phyloP scores from a whole-genome alignment of 306 rosid species.

The Trifolium pratense region DNA sequence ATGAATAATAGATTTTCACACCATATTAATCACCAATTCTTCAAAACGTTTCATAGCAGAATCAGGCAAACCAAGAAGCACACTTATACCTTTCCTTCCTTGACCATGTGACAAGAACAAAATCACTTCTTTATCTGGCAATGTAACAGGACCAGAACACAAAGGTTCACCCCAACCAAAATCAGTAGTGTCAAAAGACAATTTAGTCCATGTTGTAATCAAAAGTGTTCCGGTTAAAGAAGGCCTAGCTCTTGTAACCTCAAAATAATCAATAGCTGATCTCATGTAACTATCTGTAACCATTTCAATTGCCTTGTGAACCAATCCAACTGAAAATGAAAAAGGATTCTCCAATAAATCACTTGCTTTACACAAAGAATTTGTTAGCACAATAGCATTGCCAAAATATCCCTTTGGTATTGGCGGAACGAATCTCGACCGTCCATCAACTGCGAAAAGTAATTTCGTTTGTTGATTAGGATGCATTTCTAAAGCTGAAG shows the following conservation, averaged over 20 bases:
- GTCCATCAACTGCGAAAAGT: slow-evolving; percentile 80
- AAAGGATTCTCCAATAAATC: slow-evolving; percentile 61
- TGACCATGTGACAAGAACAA: slow-evolving; percentile 66
- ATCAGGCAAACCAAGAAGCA: slow-evolving; percentile 78
- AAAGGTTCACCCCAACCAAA: slow-evolving; percentile 89
- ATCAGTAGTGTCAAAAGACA: slow-evolving; percentile 67
- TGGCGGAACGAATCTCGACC: slow-evolving; percentile 68
- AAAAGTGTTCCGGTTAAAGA: slow-evolving; percentile 68
- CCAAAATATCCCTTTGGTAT: slow-evolving; percentile 76
- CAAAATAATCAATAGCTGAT: slow-evolving; percentile 83
- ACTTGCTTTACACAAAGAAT: slow-evolving; percentile 57
- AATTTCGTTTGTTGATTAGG: slow-evolving; percentile 76
- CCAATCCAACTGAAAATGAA: slow-evolving; percentile 57
- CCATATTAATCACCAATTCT: slow-evolving; percentile 47
- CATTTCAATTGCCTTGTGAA: slow-evolving; percentile 62
- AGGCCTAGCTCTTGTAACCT: slow-evolving; percentile 75
- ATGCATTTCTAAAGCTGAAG: slow-evolving; percentile 60
- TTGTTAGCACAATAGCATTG: slow-evolving; percentile 75
- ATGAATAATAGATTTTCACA: slow-evolving; percentile 21
- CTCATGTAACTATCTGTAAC: slow-evolving; percentile 71
- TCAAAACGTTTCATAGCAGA: slow-evolving; percentile 78
- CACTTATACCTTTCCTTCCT: slow-evolving; percentile 61
- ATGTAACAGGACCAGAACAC: slow-evolving; percentile 72
- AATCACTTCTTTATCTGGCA: slow-evolving; percentile 74
- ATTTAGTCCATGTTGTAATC: slow-evolving; percentile 80